Percentiles rank a stretch among this genome's conserved stretches.
These are phyloP conservation scores for Houttuynia cordata DNA, from an alignment of 164 flowering plant species.

Conservation along the genomic window DNA sequence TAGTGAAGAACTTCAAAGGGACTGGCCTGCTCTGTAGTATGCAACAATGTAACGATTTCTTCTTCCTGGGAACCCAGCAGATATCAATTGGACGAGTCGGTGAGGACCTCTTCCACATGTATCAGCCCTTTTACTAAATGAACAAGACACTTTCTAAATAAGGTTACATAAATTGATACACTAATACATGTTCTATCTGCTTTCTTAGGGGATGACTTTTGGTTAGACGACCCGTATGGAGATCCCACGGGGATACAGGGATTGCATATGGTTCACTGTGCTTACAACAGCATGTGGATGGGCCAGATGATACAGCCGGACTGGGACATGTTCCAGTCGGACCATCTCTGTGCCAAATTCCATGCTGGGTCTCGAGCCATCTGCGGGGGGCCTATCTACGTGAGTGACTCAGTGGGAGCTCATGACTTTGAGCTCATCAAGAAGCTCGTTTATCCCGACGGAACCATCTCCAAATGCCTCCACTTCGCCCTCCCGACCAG, in stretches of 20 bases:
- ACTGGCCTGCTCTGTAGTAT: conserved; percentile 71
- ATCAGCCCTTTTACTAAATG: too few relatives aligned
- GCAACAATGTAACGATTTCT: conserved; percentile 90
- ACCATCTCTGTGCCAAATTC: conserved; percentile 62
- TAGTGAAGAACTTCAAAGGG: conserved; percentile 68
- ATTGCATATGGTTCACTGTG: conserved; percentile 85
- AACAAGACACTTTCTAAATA: not conserved
- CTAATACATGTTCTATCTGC: not conserved
- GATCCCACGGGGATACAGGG: conserved; percentile 95
- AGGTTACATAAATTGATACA: not conserved
- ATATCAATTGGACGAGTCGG: conserved; percentile 84
- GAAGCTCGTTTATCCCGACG: conserved; percentile 71
- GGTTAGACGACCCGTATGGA: conserved; percentile 91
- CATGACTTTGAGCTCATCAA: conserved; percentile 65
- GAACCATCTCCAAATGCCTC: conserved; percentile 67
- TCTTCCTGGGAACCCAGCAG: conserved; percentile 75
- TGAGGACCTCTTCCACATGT: conserved; percentile 18
- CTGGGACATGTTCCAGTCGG: conserved; percentile 96
- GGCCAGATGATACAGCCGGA: conserved; percentile 84
- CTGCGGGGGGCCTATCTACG: conserved; percentile 77
- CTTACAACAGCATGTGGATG: conserved; percentile 93
- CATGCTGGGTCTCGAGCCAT: conserved; percentile 86
- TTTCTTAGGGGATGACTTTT: conserved; percentile 76
- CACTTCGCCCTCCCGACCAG: conserved; percentile 78
- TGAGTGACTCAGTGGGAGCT: conserved; percentile 62